phyloP scores from a whole-genome alignment of 352 stramenopile genomes.

The Pythium aquatile region DNA sequence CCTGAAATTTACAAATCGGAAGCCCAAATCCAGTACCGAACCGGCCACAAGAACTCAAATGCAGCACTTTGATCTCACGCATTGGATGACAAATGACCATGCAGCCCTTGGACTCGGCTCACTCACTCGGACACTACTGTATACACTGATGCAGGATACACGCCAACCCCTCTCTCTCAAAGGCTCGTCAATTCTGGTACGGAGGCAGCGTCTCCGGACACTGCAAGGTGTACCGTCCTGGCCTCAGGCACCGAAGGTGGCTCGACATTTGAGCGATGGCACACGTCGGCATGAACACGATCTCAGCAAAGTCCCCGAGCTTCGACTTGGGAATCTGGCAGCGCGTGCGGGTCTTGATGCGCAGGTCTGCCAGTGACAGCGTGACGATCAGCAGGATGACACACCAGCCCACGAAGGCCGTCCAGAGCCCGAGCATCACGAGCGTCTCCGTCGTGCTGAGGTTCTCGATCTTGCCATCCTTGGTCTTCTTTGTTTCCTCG shows the following conservation, averaged over 20 bases:
- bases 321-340: conserved; percentile 32
- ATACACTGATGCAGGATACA: not conserved
- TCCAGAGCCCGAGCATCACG: conserved; percentile 14
- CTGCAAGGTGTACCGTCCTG: conserved; percentile 71
- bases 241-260: conserved; percentile 38
- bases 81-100: no score
- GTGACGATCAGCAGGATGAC: not conserved
- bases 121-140: not conserved
- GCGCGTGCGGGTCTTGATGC: conserved; percentile 29
- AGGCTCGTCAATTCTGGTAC: conserved; percentile 18
- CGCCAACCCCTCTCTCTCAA: not conserved
- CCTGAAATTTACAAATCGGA: no score
- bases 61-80: no score
- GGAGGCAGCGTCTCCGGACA: conserved; percentile 29
- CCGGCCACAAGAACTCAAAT: no score
- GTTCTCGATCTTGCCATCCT: not conserved
- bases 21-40: not conserved
- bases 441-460: not conserved
- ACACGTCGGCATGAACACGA: conserved; percentile 27
- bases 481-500: not conserved
- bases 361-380: conserved; percentile 17
- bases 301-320: conserved; percentile 15
- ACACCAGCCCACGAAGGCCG: conserved; percentile 1
- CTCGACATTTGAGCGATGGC: conserved; percentile 37
- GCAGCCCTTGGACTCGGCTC: not conserved